Evolutionary conservation across 257 asterid species (phyloP).

Genomic region (Echium plantagineum): DNA sequence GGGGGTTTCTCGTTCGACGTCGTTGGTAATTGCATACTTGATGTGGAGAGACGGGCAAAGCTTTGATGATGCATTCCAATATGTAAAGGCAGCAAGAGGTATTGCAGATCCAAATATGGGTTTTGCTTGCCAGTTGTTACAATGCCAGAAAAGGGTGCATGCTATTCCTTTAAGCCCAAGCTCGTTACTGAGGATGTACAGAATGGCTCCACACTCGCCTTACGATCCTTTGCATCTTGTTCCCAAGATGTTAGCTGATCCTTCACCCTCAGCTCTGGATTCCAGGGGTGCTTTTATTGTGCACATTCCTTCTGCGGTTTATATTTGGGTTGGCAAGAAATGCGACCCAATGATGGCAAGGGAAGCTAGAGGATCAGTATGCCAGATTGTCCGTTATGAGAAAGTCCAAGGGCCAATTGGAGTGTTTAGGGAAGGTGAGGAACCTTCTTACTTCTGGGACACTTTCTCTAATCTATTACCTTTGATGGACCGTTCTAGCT

Average conservation of each 20-base stretch:
- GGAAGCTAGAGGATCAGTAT: constrained; percentile 41
- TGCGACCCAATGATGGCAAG: constrained; percentile 35
- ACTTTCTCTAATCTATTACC: constrained; percentile 36
- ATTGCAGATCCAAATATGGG: constrained; percentile 53
- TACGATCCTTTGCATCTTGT: constrained; percentile 45
- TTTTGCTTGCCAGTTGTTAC: constrained; percentile 41
- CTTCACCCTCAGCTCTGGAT: constrained; percentile 35
- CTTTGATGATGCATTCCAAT: constrained; percentile 42
- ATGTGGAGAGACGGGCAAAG: constrained; percentile 53
- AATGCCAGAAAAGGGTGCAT: constrained; percentile 43
- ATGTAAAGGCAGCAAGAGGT: constrained; percentile 43
- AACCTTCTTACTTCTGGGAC: constrained; percentile 36
- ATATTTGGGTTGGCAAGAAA: constrained; percentile 40
- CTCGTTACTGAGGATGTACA: constrained; percentile 32
- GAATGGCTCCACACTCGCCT: constrained; percentile 42
- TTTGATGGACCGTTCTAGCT: constrained; percentile 25
- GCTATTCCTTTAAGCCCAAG: constrained; percentile 42
- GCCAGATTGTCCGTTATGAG: constrained; percentile 45
- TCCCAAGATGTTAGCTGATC: constrained; percentile 38
- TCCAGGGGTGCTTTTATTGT: constrained; percentile 42
- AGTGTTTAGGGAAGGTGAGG: constrained; percentile 31
- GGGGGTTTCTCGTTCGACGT: constrained; percentile 43
- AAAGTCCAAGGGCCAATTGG: constrained; percentile 32
- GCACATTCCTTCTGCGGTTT: constrained; percentile 31
- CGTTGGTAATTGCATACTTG: constrained; percentile 39